Conservation (phyloP, 495 filamentous ascomycete genomes). For the Rusavskia elegans region DNA sequence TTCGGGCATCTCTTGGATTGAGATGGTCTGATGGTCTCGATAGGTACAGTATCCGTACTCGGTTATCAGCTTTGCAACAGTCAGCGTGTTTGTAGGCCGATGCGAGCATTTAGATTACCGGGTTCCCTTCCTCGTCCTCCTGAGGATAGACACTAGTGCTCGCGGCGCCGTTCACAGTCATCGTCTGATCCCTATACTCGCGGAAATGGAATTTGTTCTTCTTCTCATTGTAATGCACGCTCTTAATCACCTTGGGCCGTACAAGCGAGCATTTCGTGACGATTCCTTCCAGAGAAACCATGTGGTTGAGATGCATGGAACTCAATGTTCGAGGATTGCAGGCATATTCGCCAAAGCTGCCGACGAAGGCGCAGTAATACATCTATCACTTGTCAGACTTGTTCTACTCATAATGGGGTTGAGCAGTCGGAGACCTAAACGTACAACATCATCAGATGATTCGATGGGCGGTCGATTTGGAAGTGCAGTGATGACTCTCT, state of each 20-base stretch:
- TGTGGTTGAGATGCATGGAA: slow-evolving; percentile 77
- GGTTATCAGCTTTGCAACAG: slow-evolving; percentile 46
- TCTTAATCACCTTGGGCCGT: slow-evolving; percentile 90
- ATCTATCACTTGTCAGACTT: slow-evolving; percentile 22
- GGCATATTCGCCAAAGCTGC: slow-evolving; percentile 85
- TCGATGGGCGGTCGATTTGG: slow-evolving; percentile 46
- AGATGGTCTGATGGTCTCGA: slow-evolving; percentile 93
- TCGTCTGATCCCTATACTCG: slow-evolving; percentile 90
- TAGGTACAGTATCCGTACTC: slow-evolving; percentile 95
- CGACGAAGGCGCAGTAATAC: slow-evolving; percentile 90
- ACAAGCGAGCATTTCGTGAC: slow-evolving; percentile 93
- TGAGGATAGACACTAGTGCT: slow-evolving; percentile 87
- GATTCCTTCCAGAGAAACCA: slow-evolving; percentile 96
- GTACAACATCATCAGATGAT: slow-evolving; percentile 43
- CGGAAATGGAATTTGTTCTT: slow-evolving; percentile 69
- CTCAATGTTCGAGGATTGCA: slow-evolving; percentile 90
- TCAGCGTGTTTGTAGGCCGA: slow-evolving; percentile 5
- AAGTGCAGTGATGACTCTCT: slow-evolving; percentile 66
- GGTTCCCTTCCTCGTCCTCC: slow-evolving; percentile 73
- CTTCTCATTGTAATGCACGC: slow-evolving; percentile 84
- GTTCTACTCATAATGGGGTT: not conserved
- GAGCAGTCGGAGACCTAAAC: slow-evolving; percentile 5
- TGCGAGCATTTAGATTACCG: slow-evolving; percentile 20
- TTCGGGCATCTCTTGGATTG: slow-evolving; percentile 99
- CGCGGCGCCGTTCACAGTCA: slow-evolving; percentile 73